Base-by-base conservation (phyloP, 2,329 filamentous ascomycete species). In the Aspergillus niger region DNA sequence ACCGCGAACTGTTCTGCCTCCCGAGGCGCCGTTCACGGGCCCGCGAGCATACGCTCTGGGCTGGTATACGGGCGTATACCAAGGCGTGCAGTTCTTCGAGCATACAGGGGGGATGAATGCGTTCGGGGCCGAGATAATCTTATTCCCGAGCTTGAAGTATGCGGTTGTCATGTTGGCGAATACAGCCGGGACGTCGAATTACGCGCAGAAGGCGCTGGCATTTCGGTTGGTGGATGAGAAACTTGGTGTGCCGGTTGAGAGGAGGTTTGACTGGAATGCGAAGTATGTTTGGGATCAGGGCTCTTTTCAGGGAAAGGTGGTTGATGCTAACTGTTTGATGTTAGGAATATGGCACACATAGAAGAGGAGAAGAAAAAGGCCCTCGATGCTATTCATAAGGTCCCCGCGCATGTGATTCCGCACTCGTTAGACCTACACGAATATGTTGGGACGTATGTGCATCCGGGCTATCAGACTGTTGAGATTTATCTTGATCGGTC, bases 121-220 rank as follows among this genome's bases (percentile, higher is more conserved):
- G 62, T 71, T 73, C 39, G 81, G 80, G 0, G 76, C 81, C 50
- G 63, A 75, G 30, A 67, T 82, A 20, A 77, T 77, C 52, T 70
- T 82, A 66, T 72, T 84, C 49, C 82, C 82, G 0, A 73, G 75
- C 10, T 58, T 77, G 20, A 70, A 76, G 5, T 83, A 75, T 61
- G 80, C 79, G 3, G 67, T 82, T 10, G 75, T 80, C 4, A 65
- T 74, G 15, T 69, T 83, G 61, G 77, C 67, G 1, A 86, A 85
- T 57, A 82, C 79, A 22, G 77, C 74, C 8, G 11, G 68, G 5
- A 77, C 75, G 3, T 77, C 77, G 2, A 80, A 79, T 49, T 61
- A 62, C 2, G 74, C 63, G 48, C 76, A 74, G 22, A 52, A 65
- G 44, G 67, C 71, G 8, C 52, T 81, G 22, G 63, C 74, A 11